Percentiles rank a stretch among this genome's conserved stretches.
Conservation (phyloP, 192 early-diverging fungal species). For the Coemansia sp. region DNA sequence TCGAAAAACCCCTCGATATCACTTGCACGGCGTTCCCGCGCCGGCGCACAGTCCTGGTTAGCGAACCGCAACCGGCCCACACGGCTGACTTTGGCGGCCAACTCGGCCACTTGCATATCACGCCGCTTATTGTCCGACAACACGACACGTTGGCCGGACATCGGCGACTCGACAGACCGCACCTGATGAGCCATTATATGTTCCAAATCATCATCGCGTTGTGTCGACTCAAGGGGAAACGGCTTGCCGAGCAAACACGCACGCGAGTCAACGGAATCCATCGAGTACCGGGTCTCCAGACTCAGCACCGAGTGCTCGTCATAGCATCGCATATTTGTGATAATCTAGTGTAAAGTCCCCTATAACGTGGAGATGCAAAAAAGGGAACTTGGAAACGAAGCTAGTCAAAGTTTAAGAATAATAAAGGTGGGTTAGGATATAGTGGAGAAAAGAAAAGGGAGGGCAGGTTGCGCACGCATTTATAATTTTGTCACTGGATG, state of each 20-base stretch:
- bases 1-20: constrained; percentile 46
- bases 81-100: constrained; percentile 33
- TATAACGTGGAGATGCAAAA: too few relatives aligned
- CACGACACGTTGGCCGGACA: constrained; percentile 39
- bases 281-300: constrained; percentile 28
- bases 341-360: too few relatives aligned
- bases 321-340: constrained; percentile 5
- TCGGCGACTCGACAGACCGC: constrained; percentile 9
- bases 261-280: constrained; percentile 36
- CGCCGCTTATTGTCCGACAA: constrained; percentile 28
- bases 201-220: constrained; percentile 15
- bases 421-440: too few relatives aligned
- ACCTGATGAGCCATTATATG: constrained; percentile 26
- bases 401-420: too few relatives aligned
- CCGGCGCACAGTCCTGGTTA: constrained; percentile 39
- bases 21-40: constrained; percentile 18
- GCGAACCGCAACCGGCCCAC: constrained; percentile 40
- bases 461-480: too few relatives aligned
- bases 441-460: too few relatives aligned
- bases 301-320: constrained; percentile 21
- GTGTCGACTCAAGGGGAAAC: background rate
- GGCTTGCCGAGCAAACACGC: constrained; percentile 19
- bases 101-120: constrained; percentile 40
- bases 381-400: too few relatives aligned
- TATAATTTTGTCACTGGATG: too few relatives aligned